Evolutionary conservation across 495 filamentous ascomycete genomes (phyloP).

Genomic region (Xylaria grammica): DNA sequence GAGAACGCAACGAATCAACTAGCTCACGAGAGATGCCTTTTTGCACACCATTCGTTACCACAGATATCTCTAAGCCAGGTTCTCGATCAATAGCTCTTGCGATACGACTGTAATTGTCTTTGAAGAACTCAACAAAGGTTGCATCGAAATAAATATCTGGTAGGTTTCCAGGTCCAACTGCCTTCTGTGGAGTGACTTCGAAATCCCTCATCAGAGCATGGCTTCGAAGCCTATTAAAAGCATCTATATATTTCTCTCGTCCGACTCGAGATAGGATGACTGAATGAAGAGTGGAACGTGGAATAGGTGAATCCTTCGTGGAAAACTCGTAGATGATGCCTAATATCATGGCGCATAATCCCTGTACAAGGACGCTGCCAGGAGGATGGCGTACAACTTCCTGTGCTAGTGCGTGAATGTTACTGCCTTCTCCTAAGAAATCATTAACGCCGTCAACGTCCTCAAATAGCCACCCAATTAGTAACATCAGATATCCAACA

Average conservation of each 20-base stretch:
- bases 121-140: slow-evolving; percentile 90
- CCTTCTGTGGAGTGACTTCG: slow-evolving; percentile 78
- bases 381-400: slow-evolving; percentile 61
- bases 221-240: slow-evolving; percentile 76
- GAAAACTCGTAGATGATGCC: slow-evolving; percentile 97
- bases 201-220: slow-evolving; percentile 89
- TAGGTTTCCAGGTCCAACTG: slow-evolving; percentile 60
- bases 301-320: slow-evolving; percentile 92
- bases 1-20: slow-evolving; percentile 79
- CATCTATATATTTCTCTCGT: slow-evolving; percentile 87
- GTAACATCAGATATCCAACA: slow-evolving; percentile 87
- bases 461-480: slow-evolving; percentile 94
- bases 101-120: slow-evolving; percentile 90
- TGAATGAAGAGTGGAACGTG: slow-evolving; percentile 79
- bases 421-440: slow-evolving; percentile 93
- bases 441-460: slow-evolving; percentile 91
- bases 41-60: slow-evolving; percentile 76
- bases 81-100: slow-evolving; percentile 89
- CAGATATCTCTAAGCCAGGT: slow-evolving; percentile 80
- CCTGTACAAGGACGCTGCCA: slow-evolving; percentile 71
- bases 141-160: slow-evolving; percentile 87
- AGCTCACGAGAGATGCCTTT: slow-evolving; percentile 84
- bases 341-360: slow-evolving; percentile 80
- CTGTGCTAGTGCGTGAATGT: slow-evolving; percentile 82
- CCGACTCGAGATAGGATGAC: slow-evolving; percentile 81